phyloP scores from a whole-genome alignment of 2,329 filamentous ascomycete species.

The Fusarium tupiense region DNA sequence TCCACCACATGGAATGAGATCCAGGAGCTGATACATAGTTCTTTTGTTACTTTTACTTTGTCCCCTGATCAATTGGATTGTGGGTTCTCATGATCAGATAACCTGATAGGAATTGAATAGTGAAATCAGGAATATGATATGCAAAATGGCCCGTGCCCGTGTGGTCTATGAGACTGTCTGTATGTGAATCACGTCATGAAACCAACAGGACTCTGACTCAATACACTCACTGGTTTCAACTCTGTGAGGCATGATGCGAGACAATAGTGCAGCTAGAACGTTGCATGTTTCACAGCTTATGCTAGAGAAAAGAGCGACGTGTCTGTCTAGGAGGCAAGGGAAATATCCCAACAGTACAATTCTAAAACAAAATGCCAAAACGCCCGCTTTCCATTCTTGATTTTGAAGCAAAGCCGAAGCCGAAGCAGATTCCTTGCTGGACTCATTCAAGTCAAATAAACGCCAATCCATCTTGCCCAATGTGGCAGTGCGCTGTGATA shows the following conservation, averaged over 20 bases:
- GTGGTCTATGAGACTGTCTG: not conserved
- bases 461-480: conserved; percentile 2
- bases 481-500: not conserved
- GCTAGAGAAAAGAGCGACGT: conserved; percentile 6
- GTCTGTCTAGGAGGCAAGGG: conserved; percentile 3
- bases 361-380: conserved; percentile 26
- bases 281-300: conserved; percentile 20
- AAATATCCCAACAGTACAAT: conserved; percentile 22
- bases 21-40: conserved; percentile 35
- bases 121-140: not conserved
- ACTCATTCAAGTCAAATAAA: conserved; percentile 7
- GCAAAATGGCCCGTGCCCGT: not conserved
- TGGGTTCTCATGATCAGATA: conserved; percentile 2
- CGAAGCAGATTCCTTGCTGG: not conserved
- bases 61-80: conserved; percentile 18
- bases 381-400: conserved; percentile 32
- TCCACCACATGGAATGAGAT: conserved; percentile 37
- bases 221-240: conserved; percentile 22
- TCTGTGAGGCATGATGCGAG: conserved; percentile 14
- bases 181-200: conserved; percentile 17
- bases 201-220: not conserved
- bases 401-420: conserved; percentile 6
- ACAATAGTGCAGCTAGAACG: not conserved
- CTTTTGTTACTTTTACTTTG: conserved; percentile 17
- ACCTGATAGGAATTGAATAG: conserved; percentile 9